These are phyloP conservation scores for Peronospora farinosa DNA, from an alignment of 352 stramenopile genomes.

Conservation along the genomic window DNA sequence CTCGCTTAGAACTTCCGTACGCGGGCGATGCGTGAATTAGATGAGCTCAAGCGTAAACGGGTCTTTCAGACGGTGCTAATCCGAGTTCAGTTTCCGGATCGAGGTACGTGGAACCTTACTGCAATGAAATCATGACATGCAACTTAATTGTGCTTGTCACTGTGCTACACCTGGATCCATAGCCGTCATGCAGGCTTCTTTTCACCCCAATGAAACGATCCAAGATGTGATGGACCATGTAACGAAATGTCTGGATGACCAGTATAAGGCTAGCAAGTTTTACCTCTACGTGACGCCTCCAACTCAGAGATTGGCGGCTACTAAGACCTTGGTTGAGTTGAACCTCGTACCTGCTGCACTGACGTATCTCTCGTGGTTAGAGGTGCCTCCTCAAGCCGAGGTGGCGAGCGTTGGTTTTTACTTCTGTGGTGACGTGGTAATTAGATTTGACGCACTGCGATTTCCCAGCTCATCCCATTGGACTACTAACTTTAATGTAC, in stretches of 20 bases:
- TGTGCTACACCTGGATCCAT: conserved; percentile 5
- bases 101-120: conserved; percentile 36
- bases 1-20: conserved; percentile 71
- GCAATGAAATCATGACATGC: not conserved
- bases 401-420: conserved; percentile 38
- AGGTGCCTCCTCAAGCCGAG: conserved; percentile 19
- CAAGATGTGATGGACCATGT: conserved; percentile 67
- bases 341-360: conserved; percentile 73
- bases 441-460: conserved; percentile 1
- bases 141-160: conserved; percentile 1
- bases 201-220: conserved; percentile 77
- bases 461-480: not conserved
- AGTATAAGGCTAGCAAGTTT: conserved; percentile 32
- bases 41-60: conserved; percentile 79
- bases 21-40: conserved; percentile 81
- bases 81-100: conserved; percentile 78
- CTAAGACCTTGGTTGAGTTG: conserved; percentile 59
- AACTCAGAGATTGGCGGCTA: conserved; percentile 46
- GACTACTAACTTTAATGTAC: conserved; percentile 5
- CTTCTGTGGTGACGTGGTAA: conserved; percentile 53
- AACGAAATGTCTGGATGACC: conserved; percentile 35
- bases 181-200: conserved; percentile 77
- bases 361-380: conserved; percentile 69
- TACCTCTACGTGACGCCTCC: conserved; percentile 80
- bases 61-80: conserved; percentile 73